A percentile compares a stretch with the other conserved stretches of the same genome.
These are phyloP conservation scores for Colletotrichum sp. DNA, from an alignment of 2,329 filamentous ascomycete species.

Conservation along the genomic window DNA sequence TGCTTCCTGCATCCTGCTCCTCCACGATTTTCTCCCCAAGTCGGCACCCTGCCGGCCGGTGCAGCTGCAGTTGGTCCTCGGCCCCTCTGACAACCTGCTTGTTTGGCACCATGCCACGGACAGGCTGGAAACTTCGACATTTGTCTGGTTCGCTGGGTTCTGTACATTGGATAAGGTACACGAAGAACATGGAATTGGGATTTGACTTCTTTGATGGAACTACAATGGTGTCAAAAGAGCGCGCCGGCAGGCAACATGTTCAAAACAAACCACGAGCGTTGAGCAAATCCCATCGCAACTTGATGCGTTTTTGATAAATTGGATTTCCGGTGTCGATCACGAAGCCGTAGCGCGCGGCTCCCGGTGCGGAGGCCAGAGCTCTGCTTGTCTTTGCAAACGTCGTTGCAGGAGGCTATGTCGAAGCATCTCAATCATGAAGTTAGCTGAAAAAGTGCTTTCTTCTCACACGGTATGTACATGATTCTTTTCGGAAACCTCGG, in stretches of 20 bases:
- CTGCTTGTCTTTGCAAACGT: not conserved
- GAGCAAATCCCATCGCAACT: not conserved
- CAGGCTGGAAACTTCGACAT: not conserved
- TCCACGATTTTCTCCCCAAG: not conserved
- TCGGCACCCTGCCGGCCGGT: slow-evolving; percentile 16
- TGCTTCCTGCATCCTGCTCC: not conserved
- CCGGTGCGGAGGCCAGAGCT: not conserved
- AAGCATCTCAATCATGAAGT: not conserved
- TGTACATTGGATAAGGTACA: not conserved
- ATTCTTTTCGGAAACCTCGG: not conserved
- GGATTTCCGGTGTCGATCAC: not conserved
- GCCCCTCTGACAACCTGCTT: not conserved
- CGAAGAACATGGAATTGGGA: not conserved
- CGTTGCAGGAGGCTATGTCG: not conserved
- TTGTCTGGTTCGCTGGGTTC: not conserved
- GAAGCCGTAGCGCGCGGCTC: not conserved
- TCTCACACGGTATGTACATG: not conserved
- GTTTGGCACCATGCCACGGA: not conserved
- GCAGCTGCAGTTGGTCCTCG: not conserved
- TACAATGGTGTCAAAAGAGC: not conserved
- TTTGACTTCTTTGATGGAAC: not conserved
- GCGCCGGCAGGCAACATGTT: not conserved
- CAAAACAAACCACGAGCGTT: not conserved
- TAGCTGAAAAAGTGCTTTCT: not conserved
- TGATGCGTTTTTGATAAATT: not conserved